Percentiles rank a stretch among this genome's conserved stretches.
These are phyloP conservation scores for Gilbertella persicaria DNA, from an alignment of 371 early-diverging fungal genomes.

Conservation along the genomic window DNA sequence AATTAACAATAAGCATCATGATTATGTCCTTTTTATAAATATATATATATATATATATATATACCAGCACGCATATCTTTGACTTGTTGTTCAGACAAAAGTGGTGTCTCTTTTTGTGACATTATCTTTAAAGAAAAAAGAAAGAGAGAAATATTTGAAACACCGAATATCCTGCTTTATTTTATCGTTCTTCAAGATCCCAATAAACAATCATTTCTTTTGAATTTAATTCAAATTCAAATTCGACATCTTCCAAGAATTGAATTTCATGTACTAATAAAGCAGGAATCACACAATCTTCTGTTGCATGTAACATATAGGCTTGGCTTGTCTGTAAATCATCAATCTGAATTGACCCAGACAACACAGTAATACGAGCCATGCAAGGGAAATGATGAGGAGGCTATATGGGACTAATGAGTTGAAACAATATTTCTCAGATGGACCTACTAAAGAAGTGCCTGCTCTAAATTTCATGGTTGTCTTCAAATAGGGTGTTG, in stretches of 20 bases:
- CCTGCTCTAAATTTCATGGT: constrained; percentile 33
- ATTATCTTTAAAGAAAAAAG: too few species aligned
- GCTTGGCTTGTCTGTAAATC: constrained; percentile 30
- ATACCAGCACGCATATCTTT: too few species aligned
- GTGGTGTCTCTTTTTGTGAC: too few species aligned
- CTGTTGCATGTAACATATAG: constrained; percentile 18
- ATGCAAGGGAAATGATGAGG: constrained; percentile 33
- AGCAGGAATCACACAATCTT: constrained; percentile 32
- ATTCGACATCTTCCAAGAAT: constrained; percentile 29
- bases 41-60: too few species aligned
- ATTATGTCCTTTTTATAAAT: too few species aligned
- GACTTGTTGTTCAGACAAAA: too few species aligned
- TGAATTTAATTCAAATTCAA: constrained; percentile 31
- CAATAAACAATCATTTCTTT: constrained; percentile 34
- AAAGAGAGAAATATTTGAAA: too few species aligned
- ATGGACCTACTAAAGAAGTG: constrained; percentile 22
- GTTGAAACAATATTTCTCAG: background rate
- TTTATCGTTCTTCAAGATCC: constrained; percentile 40
- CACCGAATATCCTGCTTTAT: too few species aligned
- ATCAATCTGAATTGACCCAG: constrained; percentile 30
- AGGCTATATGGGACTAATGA: constrained; percentile 18
- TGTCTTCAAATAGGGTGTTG: constrained; percentile 28
- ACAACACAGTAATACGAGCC: constrained; percentile 27
- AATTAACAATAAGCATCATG: too few species aligned
- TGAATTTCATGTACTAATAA: constrained; percentile 34